Evolutionary conservation across 805 yeast genomes (phyloP), one percentile per base, ranked within the genome.

Genomic region (Wickerhamiella parazyma): DNA sequence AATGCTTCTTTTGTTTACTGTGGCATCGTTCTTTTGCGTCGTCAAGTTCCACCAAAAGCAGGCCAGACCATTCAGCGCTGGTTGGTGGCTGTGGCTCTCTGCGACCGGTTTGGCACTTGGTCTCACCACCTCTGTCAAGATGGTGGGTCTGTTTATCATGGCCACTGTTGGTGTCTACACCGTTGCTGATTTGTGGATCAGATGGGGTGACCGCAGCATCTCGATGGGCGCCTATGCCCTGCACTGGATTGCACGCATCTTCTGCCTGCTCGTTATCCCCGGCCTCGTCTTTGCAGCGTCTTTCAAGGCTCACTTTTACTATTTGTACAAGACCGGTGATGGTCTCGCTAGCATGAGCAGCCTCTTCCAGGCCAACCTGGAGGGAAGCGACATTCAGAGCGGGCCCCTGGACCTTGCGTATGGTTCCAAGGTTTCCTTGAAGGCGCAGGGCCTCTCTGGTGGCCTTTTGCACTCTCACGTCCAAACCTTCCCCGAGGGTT

Each of bases 261-360:
- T 76, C 51, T 69, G 78, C 2, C 71, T 91, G 52, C 72, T 91
- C 44, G 69, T 84, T 10, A 61, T 86, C 14, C 99, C 99, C 22
- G 80, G 85, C 58, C 51, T 75, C 25, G 72, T 91, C 51, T 91
- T 85, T 60, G 68, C 86, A 49, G 77, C 75, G 54, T 86, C 96
- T 94, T 91, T 89, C 65, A 85, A 78, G 66, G 69, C 87, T 43
- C 99, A 91, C 64, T 91, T 91, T 64, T 72, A 75, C 24, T 72
- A 91, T 20, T 72, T 91, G 55, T 71, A 65, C 53, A 78, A 73
- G 52, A 87, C 97, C 1, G 99, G 99, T 22, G 91, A 96, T 4
- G 99, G 99, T 49, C 96, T 91, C 59, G 70, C 71, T 2, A 86
- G 89, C 60, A 91, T 91, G 98, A 75, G 91, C n/a, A 71, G 91